These are phyloP conservation scores for Westerdykella ornata DNA, from an alignment of 2,329 filamentous ascomycete genomes.

Conservation along the genomic window DNA sequence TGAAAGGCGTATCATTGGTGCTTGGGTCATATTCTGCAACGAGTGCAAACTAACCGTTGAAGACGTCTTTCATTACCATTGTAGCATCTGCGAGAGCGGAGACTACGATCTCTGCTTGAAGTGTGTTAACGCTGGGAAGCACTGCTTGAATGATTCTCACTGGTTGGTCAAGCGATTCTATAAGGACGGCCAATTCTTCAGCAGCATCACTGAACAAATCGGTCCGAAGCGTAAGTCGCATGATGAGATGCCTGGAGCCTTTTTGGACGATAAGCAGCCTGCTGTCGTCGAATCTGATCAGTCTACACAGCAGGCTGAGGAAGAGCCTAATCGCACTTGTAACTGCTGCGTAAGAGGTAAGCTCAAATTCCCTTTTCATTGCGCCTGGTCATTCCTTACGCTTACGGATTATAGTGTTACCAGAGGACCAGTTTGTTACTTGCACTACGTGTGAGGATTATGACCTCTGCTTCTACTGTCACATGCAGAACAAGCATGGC, in stretches of 20 bases:
- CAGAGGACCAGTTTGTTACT: constrained; percentile 75
- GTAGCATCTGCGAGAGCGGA: constrained; percentile 83
- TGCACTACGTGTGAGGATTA: constrained; percentile 82
- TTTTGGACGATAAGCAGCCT: constrained; percentile 41
- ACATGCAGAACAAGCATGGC: constrained; percentile 68
- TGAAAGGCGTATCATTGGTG: constrained; percentile 4
- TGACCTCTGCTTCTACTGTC: constrained; percentile 83
- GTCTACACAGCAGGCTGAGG: constrained; percentile 20
- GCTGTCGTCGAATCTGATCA: constrained; percentile 11
- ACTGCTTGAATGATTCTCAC: constrained; percentile 73
- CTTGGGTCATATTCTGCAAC: constrained; percentile 91
- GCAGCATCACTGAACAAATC: constrained; percentile 78
- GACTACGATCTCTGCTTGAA: constrained; percentile 87
- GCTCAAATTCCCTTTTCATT: constrained; percentile 7
- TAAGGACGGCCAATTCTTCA: constrained; percentile 68
- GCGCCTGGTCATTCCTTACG: not conserved
- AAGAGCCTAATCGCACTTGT: constrained; percentile 58
- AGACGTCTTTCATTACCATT: constrained; percentile 77
- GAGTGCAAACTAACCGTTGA: constrained; percentile 72
- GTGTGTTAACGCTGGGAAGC: constrained; percentile 68
- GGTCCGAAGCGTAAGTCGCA: constrained; percentile 53
- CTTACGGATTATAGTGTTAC: constrained; percentile 49
- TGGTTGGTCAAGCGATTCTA: constrained; percentile 92
- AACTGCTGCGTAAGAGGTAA: constrained; percentile 61
- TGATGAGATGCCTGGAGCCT: constrained; percentile 22